Evolutionary conservation across 352 stramenopile genomes (phyloP).

Genomic region (Globisporangium orthogonon): DNA sequence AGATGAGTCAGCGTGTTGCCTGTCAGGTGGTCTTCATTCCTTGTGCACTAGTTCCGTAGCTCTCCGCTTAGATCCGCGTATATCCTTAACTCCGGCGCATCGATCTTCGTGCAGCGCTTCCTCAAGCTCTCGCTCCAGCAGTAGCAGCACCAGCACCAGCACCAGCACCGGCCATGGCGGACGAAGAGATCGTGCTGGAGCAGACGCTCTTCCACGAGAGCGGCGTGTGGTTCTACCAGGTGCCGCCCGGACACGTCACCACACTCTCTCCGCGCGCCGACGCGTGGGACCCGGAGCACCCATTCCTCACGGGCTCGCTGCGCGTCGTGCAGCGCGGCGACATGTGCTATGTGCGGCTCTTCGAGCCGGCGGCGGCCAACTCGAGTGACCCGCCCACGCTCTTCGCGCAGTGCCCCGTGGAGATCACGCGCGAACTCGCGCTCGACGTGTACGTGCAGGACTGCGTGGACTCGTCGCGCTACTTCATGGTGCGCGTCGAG

Average conservation of each 20-base stretch:
- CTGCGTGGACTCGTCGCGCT: constrained; percentile 83
- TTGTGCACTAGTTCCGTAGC: too few relatives aligned
- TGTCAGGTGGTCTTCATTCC: too few relatives aligned
- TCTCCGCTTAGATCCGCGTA: too few relatives aligned
- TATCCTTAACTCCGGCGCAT: too few relatives aligned
- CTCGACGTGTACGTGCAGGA: constrained; percentile 81
- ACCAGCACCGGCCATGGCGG: background rate
- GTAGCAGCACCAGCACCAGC: too few relatives aligned
- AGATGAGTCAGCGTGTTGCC: too few relatives aligned
- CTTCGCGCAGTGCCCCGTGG: constrained; percentile 75
- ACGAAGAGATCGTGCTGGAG: constrained; percentile 45
- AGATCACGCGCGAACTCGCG: constrained; percentile 49
- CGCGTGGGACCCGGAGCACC: constrained; percentile 75
- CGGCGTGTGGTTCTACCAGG: constrained; percentile 84
- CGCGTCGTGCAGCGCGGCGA: constrained; percentile 70
- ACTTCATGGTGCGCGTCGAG: constrained; percentile 85
- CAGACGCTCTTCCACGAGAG: constrained; percentile 70
- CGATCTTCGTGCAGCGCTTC: too few relatives aligned
- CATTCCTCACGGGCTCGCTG: constrained; percentile 69
- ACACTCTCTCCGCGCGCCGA: constrained; percentile 73
- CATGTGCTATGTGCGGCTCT: constrained; percentile 66
- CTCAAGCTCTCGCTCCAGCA: too few relatives aligned
- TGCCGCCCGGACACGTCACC: constrained; percentile 56
- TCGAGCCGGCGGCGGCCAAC: constrained; percentile 37
- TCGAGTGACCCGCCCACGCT: constrained; percentile 19